Conservation (phyloP, 2,329 filamentous ascomycete genomes). For the Xylariaceae sp. region DNA sequence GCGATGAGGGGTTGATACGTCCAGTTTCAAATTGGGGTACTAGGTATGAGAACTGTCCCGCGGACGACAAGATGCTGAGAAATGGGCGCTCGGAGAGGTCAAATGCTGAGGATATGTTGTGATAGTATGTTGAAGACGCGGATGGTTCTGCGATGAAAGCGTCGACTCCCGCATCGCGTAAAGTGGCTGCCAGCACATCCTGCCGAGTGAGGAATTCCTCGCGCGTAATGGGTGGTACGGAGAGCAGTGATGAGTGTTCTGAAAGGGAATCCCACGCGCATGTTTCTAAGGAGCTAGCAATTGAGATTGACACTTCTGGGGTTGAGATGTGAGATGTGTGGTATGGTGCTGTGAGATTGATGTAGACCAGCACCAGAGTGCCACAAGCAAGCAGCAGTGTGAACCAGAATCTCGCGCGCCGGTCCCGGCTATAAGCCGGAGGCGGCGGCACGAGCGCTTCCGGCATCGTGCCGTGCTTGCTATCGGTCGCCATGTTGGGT, state of each 20-base stretch:
- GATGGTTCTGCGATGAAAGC: conserved; percentile 29
- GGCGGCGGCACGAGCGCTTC: too few species aligned
- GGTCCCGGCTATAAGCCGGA: too few species aligned
- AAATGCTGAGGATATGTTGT: conserved; percentile 23
- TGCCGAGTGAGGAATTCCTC: conserved; percentile 27
- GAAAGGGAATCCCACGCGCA: conserved; percentile 26
- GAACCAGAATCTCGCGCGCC: too few species aligned
- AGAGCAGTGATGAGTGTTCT: conserved; percentile 21
- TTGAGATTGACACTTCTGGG: too few species aligned
- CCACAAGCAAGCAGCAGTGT: too few species aligned
- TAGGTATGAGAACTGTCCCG: conserved; percentile 25
- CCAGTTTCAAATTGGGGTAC: conserved; percentile 29
- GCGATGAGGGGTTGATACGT: conserved; percentile 20
- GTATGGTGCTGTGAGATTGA: too few species aligned
- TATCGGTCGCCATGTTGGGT: too few species aligned
- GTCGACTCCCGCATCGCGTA: conserved; percentile 22
- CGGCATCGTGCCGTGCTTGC: too few species aligned
- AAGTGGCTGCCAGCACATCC: conserved; percentile 18
- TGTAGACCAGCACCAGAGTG: too few species aligned
- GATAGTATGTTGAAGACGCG: conserved; percentile 12
- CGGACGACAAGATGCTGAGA: conserved; percentile 23
- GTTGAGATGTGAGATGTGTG: too few species aligned
- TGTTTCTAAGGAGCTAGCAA: conserved; percentile 11
- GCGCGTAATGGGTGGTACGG: conserved; percentile 23
- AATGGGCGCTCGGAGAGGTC: conserved; percentile 28